A percentile compares a stretch with the other conserved stretches of the same genome.
These are phyloP conservation scores for Phlyctochytrium planicorne DNA, from an alignment of 192 early-diverging fungal genomes.

Conservation along the genomic window DNA sequence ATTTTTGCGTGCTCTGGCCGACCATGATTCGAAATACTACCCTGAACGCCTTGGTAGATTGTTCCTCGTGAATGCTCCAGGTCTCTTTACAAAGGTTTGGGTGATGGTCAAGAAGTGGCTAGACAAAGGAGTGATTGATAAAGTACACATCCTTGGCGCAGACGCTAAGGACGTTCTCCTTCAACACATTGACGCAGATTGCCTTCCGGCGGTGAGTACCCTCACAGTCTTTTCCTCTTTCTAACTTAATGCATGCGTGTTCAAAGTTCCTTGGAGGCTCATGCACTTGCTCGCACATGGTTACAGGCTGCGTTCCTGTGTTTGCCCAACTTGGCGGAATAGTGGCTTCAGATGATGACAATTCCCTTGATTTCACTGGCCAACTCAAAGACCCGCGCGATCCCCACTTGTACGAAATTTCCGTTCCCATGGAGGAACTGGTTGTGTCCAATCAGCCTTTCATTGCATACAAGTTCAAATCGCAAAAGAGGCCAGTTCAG, in stretches of 20 bases:
- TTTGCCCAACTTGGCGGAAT: slow-evolving; percentile 16
- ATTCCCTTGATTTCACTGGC: not conserved
- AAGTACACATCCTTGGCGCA: slow-evolving; percentile 30
- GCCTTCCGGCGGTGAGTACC: slow-evolving; percentile 26
- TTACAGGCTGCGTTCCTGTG: slow-evolving; percentile 31
- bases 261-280: slow-evolving; percentile 25
- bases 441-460: not conserved
- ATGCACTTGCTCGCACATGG: slow-evolving; percentile 37
- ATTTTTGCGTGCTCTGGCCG: slow-evolving; percentile 26
- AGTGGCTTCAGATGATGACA: slow-evolving; percentile 1
- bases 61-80: slow-evolving; percentile 41
- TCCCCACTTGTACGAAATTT: slow-evolving; percentile 19
- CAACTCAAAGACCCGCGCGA: slow-evolving; percentile 16
- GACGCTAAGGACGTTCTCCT: slow-evolving; percentile 35
- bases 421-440: slow-evolving; percentile 18
- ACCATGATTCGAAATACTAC: slow-evolving; percentile 37
- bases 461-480: slow-evolving; percentile 25
- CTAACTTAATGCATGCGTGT: not conserved
- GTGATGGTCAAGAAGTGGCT: slow-evolving; percentile 36
- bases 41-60: slow-evolving; percentile 36
- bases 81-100: slow-evolving; percentile 33
- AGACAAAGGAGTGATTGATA: slow-evolving; percentile 38
- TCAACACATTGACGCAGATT: slow-evolving; percentile 31
- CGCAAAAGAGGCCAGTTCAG: slow-evolving; percentile 23
- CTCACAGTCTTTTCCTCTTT: no score